Conservation (phyloP, 345 rosid genomes). For the Carallia brachiata region DNA sequence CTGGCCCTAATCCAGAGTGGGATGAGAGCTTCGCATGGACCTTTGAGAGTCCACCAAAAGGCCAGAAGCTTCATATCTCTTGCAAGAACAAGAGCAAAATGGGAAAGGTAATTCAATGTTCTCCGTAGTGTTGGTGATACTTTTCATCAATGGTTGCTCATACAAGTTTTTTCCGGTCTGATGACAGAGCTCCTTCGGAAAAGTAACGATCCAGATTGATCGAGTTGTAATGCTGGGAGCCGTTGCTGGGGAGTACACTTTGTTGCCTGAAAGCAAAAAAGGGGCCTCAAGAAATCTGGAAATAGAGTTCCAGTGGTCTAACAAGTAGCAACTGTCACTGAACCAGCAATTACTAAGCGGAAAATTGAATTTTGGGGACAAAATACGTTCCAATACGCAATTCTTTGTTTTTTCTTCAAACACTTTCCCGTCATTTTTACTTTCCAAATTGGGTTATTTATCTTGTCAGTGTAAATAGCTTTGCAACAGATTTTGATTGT, state of each 20-base stretch:
- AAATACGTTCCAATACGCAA: conserved; percentile 10
- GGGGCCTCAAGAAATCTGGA: conserved; percentile 88
- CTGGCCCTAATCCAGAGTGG: conserved; percentile 98
- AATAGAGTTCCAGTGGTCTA: conserved; percentile 98
- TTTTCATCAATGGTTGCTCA: background rate
- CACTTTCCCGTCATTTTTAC: background rate
- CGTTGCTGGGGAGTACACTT: conserved; percentile 83
- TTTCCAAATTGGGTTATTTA: conserved; percentile 16
- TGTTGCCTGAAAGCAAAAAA: conserved; percentile 91
- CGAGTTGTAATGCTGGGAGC: conserved; percentile 97
- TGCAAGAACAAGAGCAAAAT: conserved; percentile 99
- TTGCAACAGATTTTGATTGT: conserved; percentile 28
- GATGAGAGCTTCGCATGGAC: conserved; percentile 98
- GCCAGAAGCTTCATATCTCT: conserved; percentile 94
- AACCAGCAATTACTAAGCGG: background rate
- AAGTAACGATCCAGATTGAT: conserved; percentile 97
- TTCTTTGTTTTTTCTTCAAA: conserved; percentile 6
- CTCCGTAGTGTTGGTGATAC: background rate
- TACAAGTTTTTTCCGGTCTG: background rate
- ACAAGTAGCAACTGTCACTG: conserved; percentile 40
- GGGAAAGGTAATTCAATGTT: conserved; percentile 72
- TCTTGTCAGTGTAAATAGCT: conserved; percentile 40
- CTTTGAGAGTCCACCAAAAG: conserved; percentile 98
- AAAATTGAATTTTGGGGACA: conserved; percentile 16
- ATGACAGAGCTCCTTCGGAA: conserved; percentile 89